These are phyloP conservation scores for Macrophomina tecta DNA, from an alignment of 2,329 filamentous ascomycete species.

Conservation along the genomic window DNA sequence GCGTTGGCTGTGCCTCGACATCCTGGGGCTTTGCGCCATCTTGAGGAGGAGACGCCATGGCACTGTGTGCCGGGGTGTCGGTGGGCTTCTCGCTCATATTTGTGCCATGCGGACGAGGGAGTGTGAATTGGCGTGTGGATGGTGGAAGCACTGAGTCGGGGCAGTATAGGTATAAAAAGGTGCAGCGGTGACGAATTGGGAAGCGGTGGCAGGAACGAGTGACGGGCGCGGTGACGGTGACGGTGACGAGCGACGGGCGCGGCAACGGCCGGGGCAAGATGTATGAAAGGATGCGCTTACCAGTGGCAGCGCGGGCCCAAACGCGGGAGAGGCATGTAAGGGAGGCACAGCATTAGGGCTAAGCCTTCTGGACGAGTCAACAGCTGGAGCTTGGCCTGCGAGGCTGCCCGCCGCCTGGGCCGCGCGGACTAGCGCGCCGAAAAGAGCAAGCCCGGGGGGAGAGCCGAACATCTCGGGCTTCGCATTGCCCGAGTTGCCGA, in stretches of 20 bases:
- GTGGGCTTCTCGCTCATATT: conserved; percentile 1
- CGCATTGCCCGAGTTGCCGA: conserved; percentile 2
- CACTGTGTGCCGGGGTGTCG: neutral
- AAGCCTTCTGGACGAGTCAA: neutral
- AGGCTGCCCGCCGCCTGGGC: neutral
- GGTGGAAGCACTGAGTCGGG: too few relatives aligned
- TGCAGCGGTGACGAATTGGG: too few relatives aligned
- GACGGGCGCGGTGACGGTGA: too few relatives aligned
- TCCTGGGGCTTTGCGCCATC: neutral
- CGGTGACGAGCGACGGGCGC: too few relatives aligned
- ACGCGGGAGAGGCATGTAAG: too few relatives aligned
- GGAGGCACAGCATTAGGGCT: neutral
- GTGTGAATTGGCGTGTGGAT: neutral
- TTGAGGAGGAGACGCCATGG: neutral
- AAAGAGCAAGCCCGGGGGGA: neutral
- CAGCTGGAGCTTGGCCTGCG: neutral
- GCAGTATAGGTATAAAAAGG: too few relatives aligned
- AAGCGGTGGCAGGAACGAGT: too few relatives aligned
- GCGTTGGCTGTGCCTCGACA: conserved; percentile 1
- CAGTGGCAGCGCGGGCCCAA: too few relatives aligned
- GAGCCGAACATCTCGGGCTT: conserved; percentile 11
- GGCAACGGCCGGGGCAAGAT: too few relatives aligned
- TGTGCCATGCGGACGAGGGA: too few relatives aligned
- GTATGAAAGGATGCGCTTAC: too few relatives aligned
- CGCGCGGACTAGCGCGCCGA: conserved; percentile 3